phyloP scores from a whole-genome alignment of 768 basidiomycete species.

The Leucosporidium scottii region DNA sequence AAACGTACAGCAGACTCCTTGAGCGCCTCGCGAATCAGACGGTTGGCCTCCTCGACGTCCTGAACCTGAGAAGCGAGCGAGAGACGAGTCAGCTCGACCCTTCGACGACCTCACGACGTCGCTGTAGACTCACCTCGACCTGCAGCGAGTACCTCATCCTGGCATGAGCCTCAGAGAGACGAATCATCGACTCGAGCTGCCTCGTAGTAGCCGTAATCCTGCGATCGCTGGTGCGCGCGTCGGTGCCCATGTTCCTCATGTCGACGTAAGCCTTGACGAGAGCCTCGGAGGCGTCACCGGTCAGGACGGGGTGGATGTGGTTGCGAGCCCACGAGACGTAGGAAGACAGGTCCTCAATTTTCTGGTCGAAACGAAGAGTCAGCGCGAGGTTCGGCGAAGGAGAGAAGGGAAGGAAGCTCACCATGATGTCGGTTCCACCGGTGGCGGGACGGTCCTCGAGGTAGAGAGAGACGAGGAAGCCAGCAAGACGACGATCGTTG shows the following conservation, averaged over 20 bases:
- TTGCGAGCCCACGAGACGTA: slow-evolving; percentile 91
- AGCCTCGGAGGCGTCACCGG: slow-evolving; percentile 72
- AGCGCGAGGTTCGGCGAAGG: not conserved
- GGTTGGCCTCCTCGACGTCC: slow-evolving; percentile 84
- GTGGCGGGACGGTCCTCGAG: slow-evolving; percentile 77
- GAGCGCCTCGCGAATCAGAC: slow-evolving; percentile 96
- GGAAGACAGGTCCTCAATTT: slow-evolving; percentile 78
- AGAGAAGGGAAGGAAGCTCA: slow-evolving; percentile 44
- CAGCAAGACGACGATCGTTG: slow-evolving; percentile 75
- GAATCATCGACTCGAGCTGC: slow-evolving; percentile 92
- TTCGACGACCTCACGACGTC: too few relatives aligned
- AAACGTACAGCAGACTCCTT: slow-evolving; percentile 61
- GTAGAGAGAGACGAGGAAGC: slow-evolving; percentile 87
- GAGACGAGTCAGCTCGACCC: not conserved
- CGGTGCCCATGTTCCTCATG: slow-evolving; percentile 83
- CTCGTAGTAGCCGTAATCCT: slow-evolving; percentile 97
- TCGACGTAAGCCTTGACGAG: slow-evolving; percentile 86
- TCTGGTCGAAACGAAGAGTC: slow-evolving; percentile 48
- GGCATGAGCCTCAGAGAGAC: slow-evolving; percentile 86
- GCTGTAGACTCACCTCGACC: slow-evolving; percentile 63
- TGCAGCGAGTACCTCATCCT: slow-evolving; percentile 86
- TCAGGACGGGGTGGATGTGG: slow-evolving; percentile 75
- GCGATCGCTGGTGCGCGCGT: slow-evolving; percentile 78
- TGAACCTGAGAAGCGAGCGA: slow-evolving; percentile 40
- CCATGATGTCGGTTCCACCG: slow-evolving; percentile 65